Evolutionary conservation across 495 filamentous ascomycete species (phyloP), one percentile per base, ranked within the genome.

Genomic region (Xeromyces bisporus): DNA sequence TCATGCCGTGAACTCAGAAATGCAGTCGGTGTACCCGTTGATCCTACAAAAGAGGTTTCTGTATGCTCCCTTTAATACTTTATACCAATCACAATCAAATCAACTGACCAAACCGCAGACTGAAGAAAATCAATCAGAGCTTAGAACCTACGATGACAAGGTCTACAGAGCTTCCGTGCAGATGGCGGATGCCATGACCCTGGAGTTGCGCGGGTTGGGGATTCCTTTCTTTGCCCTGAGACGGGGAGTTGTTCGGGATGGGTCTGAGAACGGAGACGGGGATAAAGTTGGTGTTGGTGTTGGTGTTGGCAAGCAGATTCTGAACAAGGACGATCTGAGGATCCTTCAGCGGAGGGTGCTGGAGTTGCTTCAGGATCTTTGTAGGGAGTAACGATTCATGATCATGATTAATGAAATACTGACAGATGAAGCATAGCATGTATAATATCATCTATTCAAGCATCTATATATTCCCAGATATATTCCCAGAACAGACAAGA

Each of bases 181-280:
- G 14, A 77, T 83, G 75, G 60, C 64, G 1, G 51, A 58, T 6
- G 64, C 69, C 3, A 67, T 75, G 45, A 50, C 46, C 6, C 35
- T 46, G 8, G 73, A 76, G 41, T 47, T 83, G 15, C 58, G 61
- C 21, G 55, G 40, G 6, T 42, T 78, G 32, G 64, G 65, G 3
- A 69, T 81, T 20, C 77, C 77, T 0, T 80, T 81, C 44, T 83
- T 81, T 45, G 62, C 58, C 23, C 54, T 64, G 7, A 54, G 50
- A 25, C 38, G 42, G 15, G 47, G 53, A 15, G 27, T 1, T 15
- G 29, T 8, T 3, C 18, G 24, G 13, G 27, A 35, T 16, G 24
- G 26, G 12, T 9, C 16, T 18, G 11, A 1, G 28, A n/a, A n/a
- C n/a, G n/a, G n/a, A n/a, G n/a, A n/a, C n/a, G n/a, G n/a, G n/a